A percentile compares a stretch with the other conserved stretches of the same genome.
Conservation (phyloP, 2,329 filamentous ascomycete species). For the Diaporthe sp. region DNA sequence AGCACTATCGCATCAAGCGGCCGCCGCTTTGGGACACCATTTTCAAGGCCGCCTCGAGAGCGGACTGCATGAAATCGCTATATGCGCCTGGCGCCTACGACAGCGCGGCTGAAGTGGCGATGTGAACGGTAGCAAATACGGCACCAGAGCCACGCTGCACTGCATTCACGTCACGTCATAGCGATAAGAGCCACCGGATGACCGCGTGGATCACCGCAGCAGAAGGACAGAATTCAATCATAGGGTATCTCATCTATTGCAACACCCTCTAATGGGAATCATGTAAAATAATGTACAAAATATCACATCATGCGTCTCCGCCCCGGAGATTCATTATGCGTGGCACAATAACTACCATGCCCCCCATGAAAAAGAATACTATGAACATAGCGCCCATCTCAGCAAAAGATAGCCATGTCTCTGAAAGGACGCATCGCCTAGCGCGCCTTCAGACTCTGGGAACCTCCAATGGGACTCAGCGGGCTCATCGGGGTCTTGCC, state of each 20-base stretch:
- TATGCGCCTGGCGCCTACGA: too few relatives aligned
- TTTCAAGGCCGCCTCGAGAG: not conserved
- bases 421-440: slow-evolving; percentile 22
- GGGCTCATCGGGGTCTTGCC: slow-evolving; percentile 50
- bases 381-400: not conserved
- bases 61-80: not conserved
- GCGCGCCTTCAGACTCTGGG: slow-evolving; percentile 37
- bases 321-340: not conserved
- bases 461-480: slow-evolving; percentile 15
- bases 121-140: not conserved
- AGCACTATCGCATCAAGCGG: not conserved
- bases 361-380: not conserved
- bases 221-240: not conserved
- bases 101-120: not conserved
- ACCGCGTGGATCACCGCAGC: not conserved
- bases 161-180: not conserved
- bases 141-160: not conserved
- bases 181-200: not conserved
- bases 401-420: slow-evolving; percentile 1
- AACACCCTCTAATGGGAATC: slow-evolving; percentile 20
- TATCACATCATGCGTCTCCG: not conserved
- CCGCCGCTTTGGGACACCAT: not conserved
- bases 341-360: slow-evolving; percentile 1
- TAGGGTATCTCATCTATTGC: slow-evolving; percentile 33
- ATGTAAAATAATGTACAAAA: slow-evolving; percentile 32